These are phyloP conservation scores for Knoxdaviesia proteae DNA, from an alignment of 2,329 filamentous ascomycete genomes.

Conservation along the genomic window DNA sequence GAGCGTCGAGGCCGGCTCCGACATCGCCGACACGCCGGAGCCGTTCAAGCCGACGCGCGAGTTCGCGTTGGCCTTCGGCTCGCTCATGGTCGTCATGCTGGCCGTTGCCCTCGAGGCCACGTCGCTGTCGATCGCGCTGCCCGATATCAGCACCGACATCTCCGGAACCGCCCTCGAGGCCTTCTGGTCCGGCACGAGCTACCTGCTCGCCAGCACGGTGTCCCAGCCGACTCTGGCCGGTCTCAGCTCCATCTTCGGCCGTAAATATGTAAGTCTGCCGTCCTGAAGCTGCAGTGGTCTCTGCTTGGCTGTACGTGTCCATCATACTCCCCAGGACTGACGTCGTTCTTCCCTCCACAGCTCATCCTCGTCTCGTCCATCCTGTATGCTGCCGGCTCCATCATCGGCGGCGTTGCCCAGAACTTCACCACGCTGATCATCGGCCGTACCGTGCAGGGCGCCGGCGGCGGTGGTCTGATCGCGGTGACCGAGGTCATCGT, in stretches of 20 bases:
- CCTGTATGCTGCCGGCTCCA: conserved; percentile 19
- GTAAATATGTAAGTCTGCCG: conserved; percentile 8
- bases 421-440: conserved; percentile 12
- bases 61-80: conserved; percentile 26
- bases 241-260: conserved; percentile 15
- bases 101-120: conserved; percentile 20
- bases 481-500: conserved; percentile 14
- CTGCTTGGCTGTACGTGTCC: not conserved
- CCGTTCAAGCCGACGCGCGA: conserved; percentile 13
- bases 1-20: not conserved
- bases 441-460: conserved; percentile 15
- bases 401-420: conserved; percentile 14
- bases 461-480: conserved; percentile 14
- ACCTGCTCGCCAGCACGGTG: conserved; percentile 43
- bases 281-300: too few species aligned
- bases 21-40: not conserved
- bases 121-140: conserved; percentile 13
- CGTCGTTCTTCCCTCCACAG: conserved; percentile 2
- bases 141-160: conserved; percentile 25
- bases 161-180: conserved; percentile 35
- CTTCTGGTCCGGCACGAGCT: conserved; percentile 54
- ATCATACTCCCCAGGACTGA: not conserved
- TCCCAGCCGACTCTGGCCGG: conserved; percentile 28
- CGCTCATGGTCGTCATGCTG: conserved; percentile 29
- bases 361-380: conserved; percentile 10